phyloP scores from a whole-genome alignment of 164 flowering plant species.

The Kingdonia uniflora region DNA sequence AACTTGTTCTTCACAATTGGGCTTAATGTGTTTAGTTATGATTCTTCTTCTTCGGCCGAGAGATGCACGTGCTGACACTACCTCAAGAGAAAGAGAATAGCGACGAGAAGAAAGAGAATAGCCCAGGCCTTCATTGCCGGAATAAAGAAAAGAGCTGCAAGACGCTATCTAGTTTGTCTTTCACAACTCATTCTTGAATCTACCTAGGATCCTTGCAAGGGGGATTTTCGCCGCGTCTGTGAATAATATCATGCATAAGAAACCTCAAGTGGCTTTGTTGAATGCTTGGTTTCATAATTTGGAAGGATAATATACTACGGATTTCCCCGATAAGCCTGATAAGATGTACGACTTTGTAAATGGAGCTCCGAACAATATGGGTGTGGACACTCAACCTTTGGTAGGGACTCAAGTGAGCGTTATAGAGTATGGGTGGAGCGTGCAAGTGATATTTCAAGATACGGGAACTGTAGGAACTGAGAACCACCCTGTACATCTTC shows the following conservation, averaged over 20 bases:
- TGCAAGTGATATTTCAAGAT: conserved; percentile 55
- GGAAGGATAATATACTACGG: conserved; percentile 36
- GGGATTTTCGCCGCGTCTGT: conserved; percentile 50
- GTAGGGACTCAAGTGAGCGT: conserved; percentile 46
- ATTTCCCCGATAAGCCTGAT: conserved; percentile 48
- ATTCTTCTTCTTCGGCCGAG: conserved; percentile 23
- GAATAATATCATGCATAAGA: conserved; percentile 47
- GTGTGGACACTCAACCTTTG: conserved; percentile 34
- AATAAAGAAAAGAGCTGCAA: no score
- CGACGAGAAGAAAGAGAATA: no score
- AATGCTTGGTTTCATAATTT: conserved; percentile 41
- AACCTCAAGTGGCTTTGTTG: conserved; percentile 37
- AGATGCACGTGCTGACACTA: no score
- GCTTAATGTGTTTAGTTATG: conserved; percentile 19
- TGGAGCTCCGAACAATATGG: conserved; percentile 50
- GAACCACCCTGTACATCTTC: conserved; percentile 73
- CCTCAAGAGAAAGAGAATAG: no score
- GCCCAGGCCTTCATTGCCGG: no score
- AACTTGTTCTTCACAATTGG: conserved; percentile 54
- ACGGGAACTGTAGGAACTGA: conserved; percentile 51
- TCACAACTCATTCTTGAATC: no score
- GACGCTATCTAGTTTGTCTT: no score
- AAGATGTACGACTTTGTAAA: conserved; percentile 49
- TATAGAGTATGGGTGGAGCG: conserved; percentile 45
- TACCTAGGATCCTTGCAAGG: conserved; percentile 26